Conservation (phyloP, 179 eudicot genomes). For the Actinidia arguta region DNA sequence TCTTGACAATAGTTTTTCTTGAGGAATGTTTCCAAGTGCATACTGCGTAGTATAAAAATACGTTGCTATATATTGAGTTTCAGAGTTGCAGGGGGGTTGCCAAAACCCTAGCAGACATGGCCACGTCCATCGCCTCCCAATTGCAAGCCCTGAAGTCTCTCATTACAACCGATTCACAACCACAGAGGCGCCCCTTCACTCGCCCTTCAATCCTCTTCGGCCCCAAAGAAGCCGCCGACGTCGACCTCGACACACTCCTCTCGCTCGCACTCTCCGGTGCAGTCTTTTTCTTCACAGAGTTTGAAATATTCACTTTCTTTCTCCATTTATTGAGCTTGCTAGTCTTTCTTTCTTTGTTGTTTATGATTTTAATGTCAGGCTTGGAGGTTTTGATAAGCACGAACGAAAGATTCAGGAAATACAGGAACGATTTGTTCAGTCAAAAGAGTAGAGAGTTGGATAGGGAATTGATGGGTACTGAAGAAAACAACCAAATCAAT, state of each 20-base stretch:
- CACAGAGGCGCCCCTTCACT: conserved; percentile 64
- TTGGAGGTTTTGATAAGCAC: conserved; percentile 63
- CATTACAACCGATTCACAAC: conserved; percentile 48
- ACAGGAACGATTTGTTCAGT: conserved; percentile 81
- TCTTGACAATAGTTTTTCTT: no score
- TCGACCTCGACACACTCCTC: conserved; percentile 66
- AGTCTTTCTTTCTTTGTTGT: background rate
- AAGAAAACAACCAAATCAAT: conserved; percentile 73
- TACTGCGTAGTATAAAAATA: no score
- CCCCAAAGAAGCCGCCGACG: conserved; percentile 92
- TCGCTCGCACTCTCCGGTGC: conserved; percentile 65
- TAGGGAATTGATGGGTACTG: conserved; percentile 70
- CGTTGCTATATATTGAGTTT: no score
- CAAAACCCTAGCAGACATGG: no score
- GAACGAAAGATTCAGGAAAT: conserved; percentile 61
- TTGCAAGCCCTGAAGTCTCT: conserved; percentile 56
- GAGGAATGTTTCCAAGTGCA: no score
- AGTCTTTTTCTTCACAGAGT: background rate
- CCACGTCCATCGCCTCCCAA: conserved; percentile 61
- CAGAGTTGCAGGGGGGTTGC: no score
- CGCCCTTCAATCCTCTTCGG: conserved; percentile 78
- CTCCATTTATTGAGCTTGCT: background rate
- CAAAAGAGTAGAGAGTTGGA: conserved; percentile 80
- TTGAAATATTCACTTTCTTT: background rate
- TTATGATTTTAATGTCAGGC: conserved; percentile 43